Evolutionary conservation across 345 rosid species (phyloP), one percentile per base, ranked within the genome.

Genomic region (Populus simonii): DNA sequence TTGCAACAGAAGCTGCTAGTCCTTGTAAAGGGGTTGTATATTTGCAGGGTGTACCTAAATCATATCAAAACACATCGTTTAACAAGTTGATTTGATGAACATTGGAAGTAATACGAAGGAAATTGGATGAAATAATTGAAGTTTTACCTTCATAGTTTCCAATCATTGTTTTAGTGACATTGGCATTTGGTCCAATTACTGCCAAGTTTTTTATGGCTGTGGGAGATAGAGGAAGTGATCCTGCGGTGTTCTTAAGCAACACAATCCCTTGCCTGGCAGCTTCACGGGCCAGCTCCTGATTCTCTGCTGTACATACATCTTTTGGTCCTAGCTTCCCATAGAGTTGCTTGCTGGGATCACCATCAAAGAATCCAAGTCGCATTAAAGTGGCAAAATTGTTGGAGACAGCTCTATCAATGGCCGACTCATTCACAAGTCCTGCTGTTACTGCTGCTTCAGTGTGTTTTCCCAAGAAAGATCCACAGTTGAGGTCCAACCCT

Each of bases 221-320:
- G 13, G 92, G 89, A 73, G 92, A 83, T n/a, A 96, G 81, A 39
- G 99, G 99, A 72, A 96, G 77, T 11, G 85, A 89, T 6, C 87
- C 90, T 13, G 74, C 79, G 1, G 65, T 68, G 84, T 93, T 96
- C 83, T 96, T 96, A 1, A 96, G 92, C 68, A 96, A 78, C 6
- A 96, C 99, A 18, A 96, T 96, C 75, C 99, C 99, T 84, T 96
- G 94, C 82, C 98, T 90, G 6, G 99, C 97, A 0, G 99, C 94
- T 74, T 96, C 94, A 3, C 88, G 92, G 0, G 98, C 98, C 49
- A 96, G 84, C 72, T 92, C 96, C 80, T 91, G 97, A 79, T 93
- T 82, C 61, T 70, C 83, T 2, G 81, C 57, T 8, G 99, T 90
- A 66, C 98, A 96, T 3, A 93, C 99, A 66, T 96, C 98, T 47